Evolutionary conservation across 257 asterid species (phyloP), one percentile per base, ranked within the genome.

Genomic region (Solanum ossicruentum): DNA sequence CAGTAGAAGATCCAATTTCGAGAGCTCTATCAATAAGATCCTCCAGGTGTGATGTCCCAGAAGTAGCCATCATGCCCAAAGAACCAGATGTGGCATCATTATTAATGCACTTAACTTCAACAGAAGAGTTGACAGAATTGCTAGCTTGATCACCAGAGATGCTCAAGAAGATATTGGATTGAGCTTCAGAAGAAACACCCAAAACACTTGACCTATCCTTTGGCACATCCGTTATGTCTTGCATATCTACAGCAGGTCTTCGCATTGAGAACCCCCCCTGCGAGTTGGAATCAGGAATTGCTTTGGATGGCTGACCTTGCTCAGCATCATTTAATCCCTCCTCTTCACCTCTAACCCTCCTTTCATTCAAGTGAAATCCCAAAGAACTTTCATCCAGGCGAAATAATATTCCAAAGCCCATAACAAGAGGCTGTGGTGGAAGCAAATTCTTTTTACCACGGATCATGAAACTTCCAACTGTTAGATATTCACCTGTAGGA

Each of bases 401-500:
- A 90, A 97, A 95, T 85, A 97, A 90, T 82, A 97, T 89, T 73
- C 99, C 99, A 79, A 97, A 96, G 83, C 99, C 99, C 99, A 97
- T 97, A 89, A 94, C 87, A 67, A 97, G 96, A 84, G 99, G 99
- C 85, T 89, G 93, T 57, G 99, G 98, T 65, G 98, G 98, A 85
- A 97, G 99, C 91, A 92, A 97, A 87, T 97, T 97, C 93, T 97
- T 95, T 89, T 92, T 97, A 45, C 98, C 98, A 81, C 99, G 99
- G 84, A 97, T 93, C 99, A 97, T 97, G 94, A 97, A 97, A 93
- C 99, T 97, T 87, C 99, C 99, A 73, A 93, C 98, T 28, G 98
- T 95, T 84, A 97, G 95, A 91, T 95, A 97, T 88, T 97, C 99
- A 79, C 99, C 99, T 5, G 98, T 95, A 60, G 99, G 99, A 85